Evolutionary conservation across 2,329 filamentous ascomycete species (phyloP).

Genomic region (Colletotrichum siamense): DNA sequence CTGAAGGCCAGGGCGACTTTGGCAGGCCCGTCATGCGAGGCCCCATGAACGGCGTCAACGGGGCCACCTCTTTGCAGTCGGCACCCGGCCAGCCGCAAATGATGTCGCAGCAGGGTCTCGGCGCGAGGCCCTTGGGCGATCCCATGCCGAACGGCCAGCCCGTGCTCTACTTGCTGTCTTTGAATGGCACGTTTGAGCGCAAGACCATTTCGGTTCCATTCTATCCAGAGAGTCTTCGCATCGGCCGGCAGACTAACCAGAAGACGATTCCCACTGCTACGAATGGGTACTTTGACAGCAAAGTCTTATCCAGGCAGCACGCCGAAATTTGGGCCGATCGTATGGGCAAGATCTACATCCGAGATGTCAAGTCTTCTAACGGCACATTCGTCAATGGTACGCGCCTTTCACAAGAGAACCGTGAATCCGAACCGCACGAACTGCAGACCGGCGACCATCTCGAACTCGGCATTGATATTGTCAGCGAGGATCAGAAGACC

Average conservation of each 20-base stretch:
- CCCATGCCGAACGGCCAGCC: slow-evolving; percentile 70
- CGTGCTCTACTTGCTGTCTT: slow-evolving; percentile 83
- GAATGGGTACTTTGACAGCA: slow-evolving; percentile 98
- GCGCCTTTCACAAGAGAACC: slow-evolving; percentile 89
- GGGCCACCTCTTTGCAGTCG: slow-evolving; percentile 41
- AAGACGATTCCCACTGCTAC: slow-evolving; percentile 90
- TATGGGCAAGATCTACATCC: slow-evolving; percentile 91
- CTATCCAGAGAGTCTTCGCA: slow-evolving; percentile 90
- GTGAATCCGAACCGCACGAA: slow-evolving; percentile 95
- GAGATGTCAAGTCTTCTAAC: slow-evolving; percentile 98
- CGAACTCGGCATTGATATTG: slow-evolving; percentile 96
- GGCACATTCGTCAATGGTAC: slow-evolving; percentile 97
- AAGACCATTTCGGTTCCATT: slow-evolving; percentile 96
- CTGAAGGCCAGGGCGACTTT: slow-evolving; percentile 53
- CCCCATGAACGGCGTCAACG: slow-evolving; percentile 23
- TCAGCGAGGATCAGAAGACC: slow-evolving; percentile 97
- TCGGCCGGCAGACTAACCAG: slow-evolving; percentile 95
- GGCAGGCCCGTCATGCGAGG: slow-evolving; percentile 47
- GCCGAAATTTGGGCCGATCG: slow-evolving; percentile 91
- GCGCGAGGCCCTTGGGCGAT: slow-evolving; percentile 70
- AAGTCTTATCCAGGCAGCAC: slow-evolving; percentile 94
- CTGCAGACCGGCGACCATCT: slow-evolving; percentile 89
- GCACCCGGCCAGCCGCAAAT: slow-evolving; percentile 43
- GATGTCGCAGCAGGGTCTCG: slow-evolving; percentile 47
- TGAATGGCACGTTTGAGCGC: slow-evolving; percentile 96